Conservation (phyloP, 192 early-diverging fungal species). For the Dissophora globulifera region DNA sequence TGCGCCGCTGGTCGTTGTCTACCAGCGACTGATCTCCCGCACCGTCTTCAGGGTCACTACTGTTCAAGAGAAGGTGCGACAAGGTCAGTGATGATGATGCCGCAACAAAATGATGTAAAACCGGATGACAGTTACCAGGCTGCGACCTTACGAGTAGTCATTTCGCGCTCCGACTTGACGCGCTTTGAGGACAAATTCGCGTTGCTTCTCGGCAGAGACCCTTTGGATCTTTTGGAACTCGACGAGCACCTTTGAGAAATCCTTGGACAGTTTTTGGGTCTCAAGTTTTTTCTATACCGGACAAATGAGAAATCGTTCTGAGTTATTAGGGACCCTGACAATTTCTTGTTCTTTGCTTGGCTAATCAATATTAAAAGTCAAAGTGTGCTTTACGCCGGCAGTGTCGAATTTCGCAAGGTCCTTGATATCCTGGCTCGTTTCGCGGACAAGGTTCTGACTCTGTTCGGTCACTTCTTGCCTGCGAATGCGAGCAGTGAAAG, state of each 20-base stretch:
- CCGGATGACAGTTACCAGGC: too few species aligned
- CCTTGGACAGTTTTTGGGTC: conserved; percentile 93
- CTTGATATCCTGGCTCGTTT: conserved; percentile 83
- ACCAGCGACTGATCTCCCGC: conserved; percentile 69
- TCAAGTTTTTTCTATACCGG: conserved; percentile 78
- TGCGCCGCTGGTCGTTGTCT: conserved; percentile 61
- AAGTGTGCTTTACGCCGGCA: conserved; percentile 39
- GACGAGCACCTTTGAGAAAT: conserved; percentile 90
- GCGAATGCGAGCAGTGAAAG: conserved; percentile 4
- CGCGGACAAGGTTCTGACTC: conserved; percentile 83
- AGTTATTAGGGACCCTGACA: too few species aligned
- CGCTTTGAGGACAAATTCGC: conserved; percentile 86
- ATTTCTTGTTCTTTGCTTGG: too few species aligned
- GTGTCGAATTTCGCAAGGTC: conserved; percentile 68
- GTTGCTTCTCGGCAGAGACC: conserved; percentile 83
- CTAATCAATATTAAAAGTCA: too few species aligned
- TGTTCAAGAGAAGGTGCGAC: too few species aligned
- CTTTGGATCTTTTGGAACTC: conserved; percentile 92
- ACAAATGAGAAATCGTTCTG: neutral
- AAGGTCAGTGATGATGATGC: too few species aligned
- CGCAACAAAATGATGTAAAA: too few species aligned
- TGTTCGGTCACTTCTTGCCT: conserved; percentile 82
- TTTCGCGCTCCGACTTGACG: conserved; percentile 59
- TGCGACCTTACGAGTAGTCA: conserved; percentile 53
- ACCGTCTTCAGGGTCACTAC: conserved; percentile 19